Conservation (phyloP, 371 early-diverging fungal genomes). For the Dichotomocladium elegans region DNA sequence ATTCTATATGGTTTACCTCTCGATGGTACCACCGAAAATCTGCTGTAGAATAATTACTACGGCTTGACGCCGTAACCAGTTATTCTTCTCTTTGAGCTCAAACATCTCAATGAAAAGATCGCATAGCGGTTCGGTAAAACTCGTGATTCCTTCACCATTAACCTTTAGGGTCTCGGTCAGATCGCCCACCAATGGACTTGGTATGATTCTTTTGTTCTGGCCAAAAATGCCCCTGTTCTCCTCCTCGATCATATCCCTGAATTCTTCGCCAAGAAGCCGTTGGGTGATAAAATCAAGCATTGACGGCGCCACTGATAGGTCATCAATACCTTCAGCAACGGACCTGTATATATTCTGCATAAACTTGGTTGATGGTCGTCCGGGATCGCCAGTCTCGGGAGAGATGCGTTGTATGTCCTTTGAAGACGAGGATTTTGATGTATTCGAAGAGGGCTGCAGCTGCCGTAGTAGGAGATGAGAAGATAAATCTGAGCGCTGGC, state of each 20-base stretch:
- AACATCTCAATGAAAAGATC: constrained; percentile 86
- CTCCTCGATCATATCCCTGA: constrained; percentile 49
- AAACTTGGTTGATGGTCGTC: constrained; percentile 32
- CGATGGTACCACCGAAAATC: constrained; percentile 82
- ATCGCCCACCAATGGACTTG: background rate
- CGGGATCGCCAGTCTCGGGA: background rate
- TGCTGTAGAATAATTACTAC: constrained; percentile 80
- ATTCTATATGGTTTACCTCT: constrained; percentile 46
- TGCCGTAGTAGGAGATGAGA: constrained; percentile 5
- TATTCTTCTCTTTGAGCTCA: constrained; percentile 80
- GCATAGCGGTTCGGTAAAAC: constrained; percentile 68
- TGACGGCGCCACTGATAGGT: constrained; percentile 62
- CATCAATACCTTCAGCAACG: constrained; percentile 66
- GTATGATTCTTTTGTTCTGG: background rate
- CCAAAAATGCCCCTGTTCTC: too few relatives aligned
- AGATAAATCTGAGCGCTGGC: background rate
- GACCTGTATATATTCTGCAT: constrained; percentile 72
- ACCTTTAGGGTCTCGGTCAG: background rate
- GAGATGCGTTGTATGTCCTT: background rate
- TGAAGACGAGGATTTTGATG: constrained; percentile 5
- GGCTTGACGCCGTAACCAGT: constrained; percentile 86
- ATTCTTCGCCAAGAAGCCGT: constrained; percentile 59
- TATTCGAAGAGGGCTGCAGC: constrained; percentile 13
- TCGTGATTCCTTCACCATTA: constrained; percentile 43
- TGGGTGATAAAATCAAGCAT: constrained; percentile 71